Conservation (phyloP, 2,329 filamentous ascomycete genomes). For the Xylogone sp. region DNA sequence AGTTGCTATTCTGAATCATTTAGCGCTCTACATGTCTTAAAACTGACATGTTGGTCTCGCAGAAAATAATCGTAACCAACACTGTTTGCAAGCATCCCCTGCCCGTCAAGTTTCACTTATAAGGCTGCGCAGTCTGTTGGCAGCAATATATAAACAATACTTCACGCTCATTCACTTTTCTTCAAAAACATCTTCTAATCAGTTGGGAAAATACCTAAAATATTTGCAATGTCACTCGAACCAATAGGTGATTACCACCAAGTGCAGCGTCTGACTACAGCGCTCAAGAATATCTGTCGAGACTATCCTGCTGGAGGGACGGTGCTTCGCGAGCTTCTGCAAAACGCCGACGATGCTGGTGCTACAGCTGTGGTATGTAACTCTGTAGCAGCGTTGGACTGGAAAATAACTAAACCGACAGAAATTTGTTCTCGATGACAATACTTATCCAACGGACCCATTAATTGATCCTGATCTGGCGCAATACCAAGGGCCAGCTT, state of each 20-base stretch:
- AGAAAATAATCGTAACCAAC: too few relatives aligned
- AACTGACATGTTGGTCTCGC: too few relatives aligned
- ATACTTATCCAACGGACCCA: constrained; percentile 16
- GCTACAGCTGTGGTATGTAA: constrained; percentile 64
- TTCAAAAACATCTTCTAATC: too few relatives aligned
- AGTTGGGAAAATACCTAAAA: too few relatives aligned
- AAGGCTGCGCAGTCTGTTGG: too few relatives aligned
- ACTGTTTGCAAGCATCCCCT: too few relatives aligned
- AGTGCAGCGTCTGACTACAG: constrained; percentile 21
- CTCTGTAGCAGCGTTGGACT: constrained; percentile 1
- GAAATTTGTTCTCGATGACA: constrained; percentile 25
- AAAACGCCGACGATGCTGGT: constrained; percentile 94
- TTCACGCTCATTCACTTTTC: too few relatives aligned
- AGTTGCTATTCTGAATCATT: too few relatives aligned
- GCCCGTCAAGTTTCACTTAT: too few relatives aligned
- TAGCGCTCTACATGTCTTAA: too few relatives aligned
- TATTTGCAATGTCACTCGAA: too few relatives aligned
- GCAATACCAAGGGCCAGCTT: constrained; percentile 29
- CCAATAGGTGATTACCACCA: constrained; percentile 17
- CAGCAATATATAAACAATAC: too few relatives aligned
- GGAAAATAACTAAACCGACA: not conserved
- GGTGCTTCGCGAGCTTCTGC: constrained; percentile 83
- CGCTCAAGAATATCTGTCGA: constrained; percentile 27
- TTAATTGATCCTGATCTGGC: constrained; percentile 23
- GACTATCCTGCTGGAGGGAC: constrained; percentile 77